phyloP scores from a whole-genome alignment of 768 basidiomycete genomes.

The Boletellus sp. region DNA sequence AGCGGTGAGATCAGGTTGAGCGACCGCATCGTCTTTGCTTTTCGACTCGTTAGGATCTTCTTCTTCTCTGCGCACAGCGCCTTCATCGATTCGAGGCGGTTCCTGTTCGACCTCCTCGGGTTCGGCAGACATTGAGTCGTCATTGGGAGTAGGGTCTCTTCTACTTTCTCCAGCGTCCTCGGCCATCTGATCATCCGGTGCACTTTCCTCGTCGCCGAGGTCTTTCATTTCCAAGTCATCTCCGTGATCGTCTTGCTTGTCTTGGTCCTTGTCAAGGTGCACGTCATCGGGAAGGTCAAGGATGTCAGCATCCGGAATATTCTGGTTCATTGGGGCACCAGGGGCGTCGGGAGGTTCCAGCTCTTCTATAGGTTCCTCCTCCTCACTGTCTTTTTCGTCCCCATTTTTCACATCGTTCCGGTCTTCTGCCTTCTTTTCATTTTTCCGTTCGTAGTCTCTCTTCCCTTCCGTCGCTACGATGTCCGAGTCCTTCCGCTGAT shows the following conservation, averaged over 20 bases:
- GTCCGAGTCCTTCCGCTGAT: conserved; percentile 52
- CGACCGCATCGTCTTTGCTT: conserved; percentile 25
- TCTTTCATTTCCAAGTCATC: conserved; percentile 35
- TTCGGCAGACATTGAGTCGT: conserved; percentile 24
- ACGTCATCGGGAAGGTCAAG: conserved; percentile 90
- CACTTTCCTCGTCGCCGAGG: conserved; percentile 31
- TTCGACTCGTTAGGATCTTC: conserved; percentile 31
- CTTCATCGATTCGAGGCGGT: conserved; percentile 16
- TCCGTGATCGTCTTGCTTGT: conserved; percentile 25
- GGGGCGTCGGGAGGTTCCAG: conserved; percentile 45
- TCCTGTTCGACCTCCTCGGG: conserved; percentile 21
- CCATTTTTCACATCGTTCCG: conserved; percentile 26
- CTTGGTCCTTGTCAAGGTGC: conserved; percentile 46
- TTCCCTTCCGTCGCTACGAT: conserved; percentile 76
- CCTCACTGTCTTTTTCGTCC: conserved; percentile 28
- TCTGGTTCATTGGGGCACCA: conserved; percentile 72
- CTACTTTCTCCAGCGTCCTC: conserved; percentile 18
- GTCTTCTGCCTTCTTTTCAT: conserved; percentile 33
- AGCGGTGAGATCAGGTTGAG: conserved; percentile 35
- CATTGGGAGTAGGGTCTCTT: conserved; percentile 7
- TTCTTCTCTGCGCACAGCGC: conserved; percentile 18
- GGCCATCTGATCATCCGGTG: conserved; percentile 25
- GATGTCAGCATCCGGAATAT: conserved; percentile 73
- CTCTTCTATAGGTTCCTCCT: conserved; percentile 39
- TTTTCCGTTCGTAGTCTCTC: conserved; percentile 27